These are phyloP conservation scores for Zygotorulaspora danielsina DNA, from an alignment of 805 yeast genomes.

Conservation along the genomic window DNA sequence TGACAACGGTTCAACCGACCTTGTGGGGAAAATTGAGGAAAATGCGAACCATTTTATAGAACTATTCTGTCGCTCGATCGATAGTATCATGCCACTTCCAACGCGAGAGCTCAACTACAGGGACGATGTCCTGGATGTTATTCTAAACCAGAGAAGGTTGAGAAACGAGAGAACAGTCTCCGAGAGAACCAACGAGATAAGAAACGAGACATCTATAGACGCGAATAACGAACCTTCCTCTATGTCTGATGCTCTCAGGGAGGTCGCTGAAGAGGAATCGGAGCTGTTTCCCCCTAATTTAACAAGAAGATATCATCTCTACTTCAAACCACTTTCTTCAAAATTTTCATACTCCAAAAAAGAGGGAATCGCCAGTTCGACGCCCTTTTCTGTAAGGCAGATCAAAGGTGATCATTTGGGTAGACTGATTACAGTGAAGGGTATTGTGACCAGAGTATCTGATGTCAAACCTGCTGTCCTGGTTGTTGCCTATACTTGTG, in stretches of 20 bases:
- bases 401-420: constrained; percentile 83
- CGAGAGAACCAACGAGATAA: constrained; percentile 61
- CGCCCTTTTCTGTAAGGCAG: constrained; percentile 82
- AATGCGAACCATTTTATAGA: constrained; percentile 81
- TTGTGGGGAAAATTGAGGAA: constrained; percentile 44
- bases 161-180: constrained; percentile 70
- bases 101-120: constrained; percentile 70
- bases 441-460: constrained; percentile 90
- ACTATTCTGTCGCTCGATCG: constrained; percentile 68
- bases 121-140: constrained; percentile 90
- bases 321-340: constrained; percentile 73
- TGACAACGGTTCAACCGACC: constrained; percentile 23
- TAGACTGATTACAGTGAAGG: constrained; percentile 81
- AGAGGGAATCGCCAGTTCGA: constrained; percentile 33
- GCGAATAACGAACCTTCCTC: constrained; percentile 26
- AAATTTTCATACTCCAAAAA: constrained; percentile 33
- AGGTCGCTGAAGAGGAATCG: constrained; percentile 36
- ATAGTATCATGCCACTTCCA: constrained; percentile 79
- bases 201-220: constrained; percentile 37
- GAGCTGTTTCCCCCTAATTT: constrained; percentile 79
- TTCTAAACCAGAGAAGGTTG: constrained; percentile 81
- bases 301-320: constrained; percentile 80
- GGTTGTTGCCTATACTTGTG: constrained; percentile 96
- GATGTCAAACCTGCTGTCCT: constrained; percentile 91
- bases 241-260: constrained; percentile 32